Conservation (phyloP, 805 yeast species). For the Cephaloascus albidus region DNA sequence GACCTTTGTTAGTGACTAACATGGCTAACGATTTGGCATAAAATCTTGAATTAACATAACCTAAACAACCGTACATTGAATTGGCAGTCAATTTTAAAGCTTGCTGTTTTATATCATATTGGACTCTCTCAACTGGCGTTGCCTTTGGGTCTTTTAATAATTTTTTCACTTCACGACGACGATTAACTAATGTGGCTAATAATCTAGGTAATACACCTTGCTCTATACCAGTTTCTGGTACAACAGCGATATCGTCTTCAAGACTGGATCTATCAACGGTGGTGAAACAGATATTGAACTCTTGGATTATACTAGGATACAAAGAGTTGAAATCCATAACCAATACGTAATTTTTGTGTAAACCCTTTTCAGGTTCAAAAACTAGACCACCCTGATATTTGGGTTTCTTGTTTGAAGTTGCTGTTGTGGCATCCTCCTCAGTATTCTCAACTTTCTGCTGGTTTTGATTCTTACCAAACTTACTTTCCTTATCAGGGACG, state of each 20-base stretch:
- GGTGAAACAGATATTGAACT: conserved; percentile 93
- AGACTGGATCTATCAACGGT: conserved; percentile 68
- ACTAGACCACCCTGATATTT: conserved; percentile 91
- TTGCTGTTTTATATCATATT: conserved; percentile 91
- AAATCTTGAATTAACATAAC: conserved; percentile 84
- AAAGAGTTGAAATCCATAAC: conserved; percentile 98
- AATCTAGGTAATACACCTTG: conserved; percentile 86
- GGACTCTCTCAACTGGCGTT: conserved; percentile 57
- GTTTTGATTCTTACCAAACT: conserved; percentile 23
- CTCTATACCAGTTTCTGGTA: conserved; percentile 47
- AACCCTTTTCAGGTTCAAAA: conserved; percentile 92
- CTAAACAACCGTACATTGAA: conserved; percentile 99
- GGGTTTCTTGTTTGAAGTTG: conserved; percentile 52
- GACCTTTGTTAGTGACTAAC: conserved; percentile 90
- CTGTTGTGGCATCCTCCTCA: conserved; percentile 34
- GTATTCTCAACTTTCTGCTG: conserved; percentile 23
- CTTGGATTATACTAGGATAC: conserved; percentile 96
- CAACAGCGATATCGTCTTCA: conserved; percentile 56
- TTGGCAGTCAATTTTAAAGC: conserved; percentile 95
- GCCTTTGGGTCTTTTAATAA: conserved; percentile 68
- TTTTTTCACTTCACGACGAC: conserved; percentile 90
- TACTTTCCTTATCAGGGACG: conserved; percentile 76
- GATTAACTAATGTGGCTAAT: conserved; percentile 71
- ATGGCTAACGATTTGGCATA: conserved; percentile 94
- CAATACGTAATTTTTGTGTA: conserved; percentile 77